phyloP scores from a whole-genome alignment of 495 filamentous ascomycete species.

The Trichoderma parareesei region DNA sequence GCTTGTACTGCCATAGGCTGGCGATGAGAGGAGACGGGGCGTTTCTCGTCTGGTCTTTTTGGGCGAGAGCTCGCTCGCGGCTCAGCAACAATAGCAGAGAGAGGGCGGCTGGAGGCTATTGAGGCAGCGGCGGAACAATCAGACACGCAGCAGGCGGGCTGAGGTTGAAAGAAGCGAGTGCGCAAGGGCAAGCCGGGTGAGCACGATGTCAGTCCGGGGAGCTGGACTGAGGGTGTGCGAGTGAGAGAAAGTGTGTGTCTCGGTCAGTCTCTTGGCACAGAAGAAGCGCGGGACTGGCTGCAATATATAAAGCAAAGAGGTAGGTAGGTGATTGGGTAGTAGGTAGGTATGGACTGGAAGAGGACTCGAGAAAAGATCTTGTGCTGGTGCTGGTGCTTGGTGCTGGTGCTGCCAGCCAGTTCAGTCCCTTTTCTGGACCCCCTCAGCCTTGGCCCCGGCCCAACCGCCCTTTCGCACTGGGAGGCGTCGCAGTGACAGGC shows the following conservation, averaged over 20 bases:
- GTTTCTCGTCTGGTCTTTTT: not conserved
- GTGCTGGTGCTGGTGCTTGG: no score
- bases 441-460: slow-evolving; percentile 9
- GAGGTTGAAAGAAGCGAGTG: not conserved
- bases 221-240: no score
- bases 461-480: not conserved
- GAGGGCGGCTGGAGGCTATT: not conserved
- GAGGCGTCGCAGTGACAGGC: not conserved
- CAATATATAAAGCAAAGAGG: not conserved
- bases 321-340: no score
- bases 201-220: no score
- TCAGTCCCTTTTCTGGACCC: slow-evolving; percentile 8
- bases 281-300: slow-evolving; percentile 4
- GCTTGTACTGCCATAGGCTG: not conserved
- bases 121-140: no score
- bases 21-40: not conserved
- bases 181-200: not conserved
- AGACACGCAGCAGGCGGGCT: not conserved
- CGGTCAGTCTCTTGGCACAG: not conserved
- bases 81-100: not conserved
- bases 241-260: no score
- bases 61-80: not conserved
- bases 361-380: no score
- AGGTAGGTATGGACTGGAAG: no score
- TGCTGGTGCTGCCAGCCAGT: not conserved